Evolutionary conservation across 768 basidiomycete genomes (phyloP).

Genomic region (Cystofilobasidium ferigula): DNA sequence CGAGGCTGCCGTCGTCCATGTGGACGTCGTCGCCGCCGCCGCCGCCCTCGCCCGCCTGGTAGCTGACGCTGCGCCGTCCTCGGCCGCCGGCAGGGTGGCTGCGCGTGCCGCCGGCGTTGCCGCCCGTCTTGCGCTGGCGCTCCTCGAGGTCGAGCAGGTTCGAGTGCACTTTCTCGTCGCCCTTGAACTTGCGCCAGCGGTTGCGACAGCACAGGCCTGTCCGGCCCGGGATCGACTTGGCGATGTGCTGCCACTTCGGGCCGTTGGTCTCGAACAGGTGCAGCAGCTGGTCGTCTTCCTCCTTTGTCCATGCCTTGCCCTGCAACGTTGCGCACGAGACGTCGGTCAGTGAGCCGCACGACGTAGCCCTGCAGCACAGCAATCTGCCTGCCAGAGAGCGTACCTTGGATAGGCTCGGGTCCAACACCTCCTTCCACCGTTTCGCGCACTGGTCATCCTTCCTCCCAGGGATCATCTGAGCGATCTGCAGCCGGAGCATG

Average conservation of each 20-base stretch:
- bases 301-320: constrained; percentile 19
- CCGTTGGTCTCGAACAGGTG: constrained; percentile 17
- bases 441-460: constrained; percentile 27
- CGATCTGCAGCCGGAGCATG: constrained; percentile 16
- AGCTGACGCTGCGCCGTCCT: constrained; percentile 10
- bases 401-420: constrained; percentile 24
- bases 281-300: constrained; percentile 21
- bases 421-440: constrained; percentile 25
- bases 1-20: background rate
- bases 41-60: background rate
- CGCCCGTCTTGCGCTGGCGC: constrained; percentile 21
- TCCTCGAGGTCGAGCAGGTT: constrained; percentile 15
- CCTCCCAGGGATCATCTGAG: constrained; percentile 26
- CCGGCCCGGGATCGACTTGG: constrained; percentile 25
- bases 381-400: background rate
- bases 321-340: background rate
- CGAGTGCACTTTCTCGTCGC: constrained; percentile 15
- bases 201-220: constrained; percentile 26
- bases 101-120: constrained; percentile 25
- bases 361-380: background rate
- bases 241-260: constrained; percentile 25
- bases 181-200: constrained; percentile 26
- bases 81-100: constrained; percentile 20
- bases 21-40: background rate
- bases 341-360: background rate